Evolutionary conservation across 495 filamentous ascomycete genomes (phyloP), one percentile per base, ranked within the genome.

Genomic region (Mytilinidion resinicola): DNA sequence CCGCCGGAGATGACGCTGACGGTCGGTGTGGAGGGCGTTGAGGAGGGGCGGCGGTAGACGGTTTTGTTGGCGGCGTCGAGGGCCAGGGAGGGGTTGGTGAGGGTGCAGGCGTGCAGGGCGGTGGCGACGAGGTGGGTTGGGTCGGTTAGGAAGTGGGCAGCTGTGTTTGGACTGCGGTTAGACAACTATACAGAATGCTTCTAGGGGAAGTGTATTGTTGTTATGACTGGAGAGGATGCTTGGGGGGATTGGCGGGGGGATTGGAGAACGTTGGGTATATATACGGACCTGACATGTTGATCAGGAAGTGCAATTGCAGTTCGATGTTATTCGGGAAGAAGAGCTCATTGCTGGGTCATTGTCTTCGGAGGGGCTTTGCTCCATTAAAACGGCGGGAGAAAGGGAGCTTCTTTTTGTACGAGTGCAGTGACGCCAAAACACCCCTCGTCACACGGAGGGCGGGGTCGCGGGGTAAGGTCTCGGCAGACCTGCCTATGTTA

Each of bases 91-190:
- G 93, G 93, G 72, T 98, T 97, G 47, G 87, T 90, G 51, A 90
- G 73, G 19, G 90, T 90, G 36, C 89, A 75, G 50, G 88, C 83
- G 59, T 84, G 78, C 20, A 98, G 84, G 15, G 91, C 87, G 12
- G 83, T 78, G 61, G 83, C 78, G 65, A 98, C 90, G 55, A 96
- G 81, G 62, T 87, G 78, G 55, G 79, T 82, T 21, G 93, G 87
- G 72, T 95, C 88, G 65, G 88, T 84, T 77, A 96, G 83, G 79
- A 96, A 98, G 75, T 98, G 93, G 74, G 95, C 95, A 62, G 85
- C 76, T 77, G 21, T n/a, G 19, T n/a, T n/a, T 1, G 8, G 35
- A 19, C 11, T 36, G 39, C 1, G 39, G 2, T 42, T 42, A 17
- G 14, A 9, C 14, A 42, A 42, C 2, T 33, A 3, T 49, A 30